Evolutionary conservation across 2,329 filamentous ascomycete species (phyloP).

Genomic region (Sarocladium oryzae): DNA sequence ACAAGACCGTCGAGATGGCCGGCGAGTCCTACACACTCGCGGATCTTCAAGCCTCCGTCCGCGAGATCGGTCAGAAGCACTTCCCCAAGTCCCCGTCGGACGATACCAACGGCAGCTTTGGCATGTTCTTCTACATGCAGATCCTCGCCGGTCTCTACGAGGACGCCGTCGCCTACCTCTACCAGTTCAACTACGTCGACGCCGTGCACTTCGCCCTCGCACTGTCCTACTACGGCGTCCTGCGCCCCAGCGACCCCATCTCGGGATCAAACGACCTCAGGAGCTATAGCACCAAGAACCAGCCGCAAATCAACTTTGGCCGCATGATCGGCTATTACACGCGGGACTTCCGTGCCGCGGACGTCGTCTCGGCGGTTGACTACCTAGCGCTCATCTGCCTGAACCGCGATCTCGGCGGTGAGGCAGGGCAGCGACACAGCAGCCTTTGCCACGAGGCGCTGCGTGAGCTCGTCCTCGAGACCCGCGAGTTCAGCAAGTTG

Average conservation of each 20-base stretch:
- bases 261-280: constrained; percentile 65
- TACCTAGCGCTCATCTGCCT: constrained; percentile 89
- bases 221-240: constrained; percentile 79
- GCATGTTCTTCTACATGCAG: constrained; percentile 90
- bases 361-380: constrained; percentile 84
- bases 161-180: constrained; percentile 84
- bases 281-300: constrained; percentile 58
- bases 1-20: constrained; percentile 57
- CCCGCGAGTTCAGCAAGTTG: constrained; percentile 87
- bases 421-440: constrained; percentile 69
- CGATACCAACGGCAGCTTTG: constrained; percentile 69
- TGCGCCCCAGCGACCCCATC: constrained; percentile 79
- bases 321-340: constrained; percentile 94
- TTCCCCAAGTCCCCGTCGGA: constrained; percentile 79
- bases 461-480: constrained; percentile 92
- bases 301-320: constrained; percentile 87
- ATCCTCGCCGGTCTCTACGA: constrained; percentile 90
- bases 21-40: constrained; percentile 58
- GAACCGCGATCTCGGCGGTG: constrained; percentile 73
- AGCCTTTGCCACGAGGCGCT: constrained; percentile 86
- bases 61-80: constrained; percentile 84
- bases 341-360: constrained; percentile 85
- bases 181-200: constrained; percentile 84
- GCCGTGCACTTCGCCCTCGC: constrained; percentile 92
- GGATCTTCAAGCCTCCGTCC: constrained; percentile 71